phyloP scores from a whole-genome alignment of 768 basidiomycete species.

The Leucosporidium creatinivorum region DNA sequence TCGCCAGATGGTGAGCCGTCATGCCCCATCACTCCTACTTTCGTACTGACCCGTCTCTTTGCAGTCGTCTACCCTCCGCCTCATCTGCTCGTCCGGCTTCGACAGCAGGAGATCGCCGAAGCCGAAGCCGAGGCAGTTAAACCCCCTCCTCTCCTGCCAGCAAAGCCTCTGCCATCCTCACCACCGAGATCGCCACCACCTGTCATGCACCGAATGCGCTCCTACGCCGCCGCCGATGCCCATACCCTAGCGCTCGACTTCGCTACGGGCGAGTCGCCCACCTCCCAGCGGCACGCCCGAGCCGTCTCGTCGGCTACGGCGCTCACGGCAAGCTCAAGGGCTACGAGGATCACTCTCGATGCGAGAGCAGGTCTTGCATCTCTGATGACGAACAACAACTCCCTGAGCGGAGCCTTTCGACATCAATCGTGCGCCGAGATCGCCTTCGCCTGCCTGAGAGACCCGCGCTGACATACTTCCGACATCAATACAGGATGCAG shows the following conservation, averaged over 20 bases:
- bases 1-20: conserved; percentile 17
- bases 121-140: not conserved
- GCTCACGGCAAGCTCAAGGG: not conserved
- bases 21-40: not conserved
- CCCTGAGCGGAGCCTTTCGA: conserved; percentile 14
- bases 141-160: not conserved
- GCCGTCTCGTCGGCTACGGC: not conserved
- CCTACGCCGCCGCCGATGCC: not conserved
- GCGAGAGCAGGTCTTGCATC: conserved; percentile 17
- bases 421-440: conserved; percentile 17
- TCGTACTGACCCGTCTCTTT: not conserved
- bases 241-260: conserved; percentile 4
- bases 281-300: not conserved
- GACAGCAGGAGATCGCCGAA: conserved; percentile 22
- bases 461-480: not conserved
- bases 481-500: conserved; percentile 17
- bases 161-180: not conserved
- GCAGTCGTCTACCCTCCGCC: conserved; percentile 23
- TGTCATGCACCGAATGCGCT: conserved; percentile 4
- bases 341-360: conserved; percentile 24
- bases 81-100: conserved; percentile 23
- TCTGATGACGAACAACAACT: conserved; percentile 30
- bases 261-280: conserved; percentile 1
- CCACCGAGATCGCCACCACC: not conserved
- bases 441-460: not conserved